Conservation (phyloP, 164 flowering plant species). For the Stephania japonica region DNA sequence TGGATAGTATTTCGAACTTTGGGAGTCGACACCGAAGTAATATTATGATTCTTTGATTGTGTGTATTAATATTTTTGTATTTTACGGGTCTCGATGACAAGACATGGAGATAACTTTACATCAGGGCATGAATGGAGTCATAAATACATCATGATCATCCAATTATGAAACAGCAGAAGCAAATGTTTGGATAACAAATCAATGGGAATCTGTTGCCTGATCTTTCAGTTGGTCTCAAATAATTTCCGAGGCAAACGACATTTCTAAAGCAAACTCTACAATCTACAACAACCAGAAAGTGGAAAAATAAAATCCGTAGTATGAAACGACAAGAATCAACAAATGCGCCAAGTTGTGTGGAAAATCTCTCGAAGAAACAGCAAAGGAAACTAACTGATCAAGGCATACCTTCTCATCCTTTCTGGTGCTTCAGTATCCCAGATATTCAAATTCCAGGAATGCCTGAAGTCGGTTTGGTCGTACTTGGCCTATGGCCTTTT, state of each 20-base stretch:
- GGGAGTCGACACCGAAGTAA: too few relatives aligned
- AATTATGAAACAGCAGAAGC: neutral
- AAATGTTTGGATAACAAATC: neutral
- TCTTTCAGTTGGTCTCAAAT: constrained; percentile 12
- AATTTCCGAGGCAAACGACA: constrained; percentile 23
- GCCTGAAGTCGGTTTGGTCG: neutral
- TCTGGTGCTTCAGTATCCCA: constrained; percentile 12
- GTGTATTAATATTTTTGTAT: too few relatives aligned
- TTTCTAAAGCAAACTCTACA: constrained; percentile 40
- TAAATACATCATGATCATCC: neutral
- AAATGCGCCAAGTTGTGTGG: constrained; percentile 24
- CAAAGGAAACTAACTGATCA: constrained; percentile 21
- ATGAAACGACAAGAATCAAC: constrained; percentile 34
- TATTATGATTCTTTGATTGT: too few relatives aligned
- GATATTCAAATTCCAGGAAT: neutral
- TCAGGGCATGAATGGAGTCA: neutral
- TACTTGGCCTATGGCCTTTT: neutral
- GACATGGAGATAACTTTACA: neutral
- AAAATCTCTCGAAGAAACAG: constrained; percentile 19
- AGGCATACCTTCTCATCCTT: constrained; percentile 17
- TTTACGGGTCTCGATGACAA: too few relatives aligned
- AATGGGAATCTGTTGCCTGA: neutral
- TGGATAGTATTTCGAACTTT: too few relatives aligned
- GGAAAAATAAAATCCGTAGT: constrained; percentile 23
- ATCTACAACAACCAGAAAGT: constrained; percentile 27